Evolutionary conservation across 352 stramenopile species (phyloP), one percentile per base, ranked within the genome.

Genomic region (Globisporangium uncinulatum): DNA sequence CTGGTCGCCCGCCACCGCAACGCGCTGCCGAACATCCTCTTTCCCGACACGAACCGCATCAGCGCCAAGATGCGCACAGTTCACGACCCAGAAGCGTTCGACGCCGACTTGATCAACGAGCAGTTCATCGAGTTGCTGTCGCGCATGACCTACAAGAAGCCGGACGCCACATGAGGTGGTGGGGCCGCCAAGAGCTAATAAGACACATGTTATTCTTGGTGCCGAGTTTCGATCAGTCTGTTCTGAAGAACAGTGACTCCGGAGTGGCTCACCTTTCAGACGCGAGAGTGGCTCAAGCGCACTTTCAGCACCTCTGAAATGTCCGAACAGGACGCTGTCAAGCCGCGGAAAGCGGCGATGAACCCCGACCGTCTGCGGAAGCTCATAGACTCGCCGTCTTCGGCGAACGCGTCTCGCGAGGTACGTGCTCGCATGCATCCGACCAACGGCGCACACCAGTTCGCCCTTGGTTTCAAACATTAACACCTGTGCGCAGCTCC

Each of bases 1-100:
- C 76, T 67, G 3, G 68, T 79, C 49, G 62, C 39, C 19, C 63
- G 58, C 5, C 72, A 79, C 32, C 69, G 83, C 19, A 57, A 73
- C 20, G 83, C 81, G 13, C 54, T 94, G 43, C 79, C 79, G 1
- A 84, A 78, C 39, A 76, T 90, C 15, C 55, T 92, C 11, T 89
- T 92, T 19, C 81, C 82, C 0, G 82, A 94, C 48, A 76, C 81
- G 9, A 58, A 63, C 5, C 79, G 84, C 0, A 79, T 94, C 57
- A 87, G 69, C 13, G 79, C 63, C 19, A 73, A 72, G 36, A 74
- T 88, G 66, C 76, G 65, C 21, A 6, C 32, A 2, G 46, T 59
- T 14, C 66, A 89, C 32, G 50, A 79, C 21, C 67, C 67, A 2
- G 81, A 91, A 57, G 69, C 53, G 9, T 91, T 89, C 42, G 81